Evolutionary conservation across 805 yeast species (phyloP), one percentile per base, ranked within the genome.

Genomic region (Pichia phayaonensis): DNA sequence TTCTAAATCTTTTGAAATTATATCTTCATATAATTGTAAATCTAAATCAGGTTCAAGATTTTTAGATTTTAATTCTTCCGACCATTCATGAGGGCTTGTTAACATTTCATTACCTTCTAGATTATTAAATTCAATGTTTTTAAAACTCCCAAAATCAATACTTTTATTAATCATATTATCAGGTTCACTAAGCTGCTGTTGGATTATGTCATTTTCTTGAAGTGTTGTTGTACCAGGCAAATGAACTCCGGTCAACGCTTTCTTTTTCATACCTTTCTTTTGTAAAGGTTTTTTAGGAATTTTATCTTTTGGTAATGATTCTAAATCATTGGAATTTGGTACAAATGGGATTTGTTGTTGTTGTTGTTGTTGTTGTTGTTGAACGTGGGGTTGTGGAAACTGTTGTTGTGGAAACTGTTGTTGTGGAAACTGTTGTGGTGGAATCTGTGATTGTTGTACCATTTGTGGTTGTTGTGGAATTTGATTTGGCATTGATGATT

Each of bases 21-120:
- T 62, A 56, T 76, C 78, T 59, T 86, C 94, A 61, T 84, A 86
- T 16, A 82, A 54, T 41, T 42, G 49, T 15, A 49, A 71, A 60
- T 49, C 47, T 34, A 40, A 18, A 49, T 43, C 24, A 5, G 47
- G 40, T 16, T 46, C 44, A 31, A 36, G 26, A 4, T 15, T 22
- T 3, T 45, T 41, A 11, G 40, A 21, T 34, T 24, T 41, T 13
- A 54, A 36, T 21, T 22, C 29, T 24, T 46, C 44, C 1, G 56
- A 54, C 56, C 56, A 54, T 38, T 51, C 54, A 40, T 43, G 23
- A 23, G 52, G 48, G 27, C 42, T 41, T 6, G 36, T 18, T 16
- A 48, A 39, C 8, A 23, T 23, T 34, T 13, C 38, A 34, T 11
- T 34, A 34, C 20, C n/a, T 7, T n/a, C n/a, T 2, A 15, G 3